Conservation (phyloP, 1,284 basidiomycete genomes). For the Ceratobasidium papillatum region DNA sequence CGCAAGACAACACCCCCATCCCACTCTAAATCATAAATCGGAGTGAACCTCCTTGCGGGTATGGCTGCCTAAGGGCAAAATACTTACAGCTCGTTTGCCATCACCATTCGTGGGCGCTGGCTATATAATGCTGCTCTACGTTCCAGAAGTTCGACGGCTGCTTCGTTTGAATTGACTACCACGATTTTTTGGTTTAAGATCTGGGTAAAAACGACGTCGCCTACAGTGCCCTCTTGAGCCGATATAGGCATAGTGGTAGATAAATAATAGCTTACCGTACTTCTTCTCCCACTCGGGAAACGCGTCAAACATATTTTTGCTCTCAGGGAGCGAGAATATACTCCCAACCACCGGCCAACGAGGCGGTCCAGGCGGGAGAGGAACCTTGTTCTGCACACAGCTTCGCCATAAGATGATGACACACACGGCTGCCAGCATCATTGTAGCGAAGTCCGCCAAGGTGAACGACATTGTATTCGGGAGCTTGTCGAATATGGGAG, state of each 20-base stretch:
- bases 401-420: background rate
- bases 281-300: background rate
- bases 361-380: conserved; percentile 8
- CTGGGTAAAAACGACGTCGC: background rate
- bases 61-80: background rate
- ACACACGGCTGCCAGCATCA: background rate
- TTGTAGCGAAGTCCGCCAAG: background rate
- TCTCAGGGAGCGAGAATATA: conserved; percentile 3
- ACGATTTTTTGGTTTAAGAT: conserved; percentile 2
- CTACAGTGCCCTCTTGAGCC: background rate
- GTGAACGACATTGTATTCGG: background rate
- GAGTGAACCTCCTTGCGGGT: background rate
- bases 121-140: conserved; percentile 5
- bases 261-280: background rate
- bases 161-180: conserved; percentile 4
- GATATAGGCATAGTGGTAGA: no score
- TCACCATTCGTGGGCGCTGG: conserved; percentile 15
- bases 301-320: background rate
- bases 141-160: background rate
- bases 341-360: conserved; percentile 22
- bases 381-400: background rate
- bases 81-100: conserved; percentile 14
- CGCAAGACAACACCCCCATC: background rate
- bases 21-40: conserved; percentile 13
- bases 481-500: background rate